A percentile compares a stretch with the other conserved stretches of the same genome.
phyloP scores from a whole-genome alignment of 306 rosid genomes.

The Rosa lucieae region DNA sequence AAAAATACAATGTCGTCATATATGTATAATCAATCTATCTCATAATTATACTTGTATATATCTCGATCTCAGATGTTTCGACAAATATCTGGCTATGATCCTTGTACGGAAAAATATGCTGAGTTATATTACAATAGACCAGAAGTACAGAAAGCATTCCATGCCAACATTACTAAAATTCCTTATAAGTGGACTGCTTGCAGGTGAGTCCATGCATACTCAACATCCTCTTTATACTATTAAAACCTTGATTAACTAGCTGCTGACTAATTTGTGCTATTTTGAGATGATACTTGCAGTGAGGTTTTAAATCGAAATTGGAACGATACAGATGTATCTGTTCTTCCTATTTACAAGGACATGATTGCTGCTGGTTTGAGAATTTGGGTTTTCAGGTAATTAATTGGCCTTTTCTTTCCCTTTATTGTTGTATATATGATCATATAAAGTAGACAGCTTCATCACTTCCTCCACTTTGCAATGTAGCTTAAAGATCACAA shows the following conservation, averaged over 20 bases:
- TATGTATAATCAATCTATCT: neutral
- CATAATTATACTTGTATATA: neutral
- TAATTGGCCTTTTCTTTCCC: neutral
- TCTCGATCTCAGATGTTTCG: conserved; percentile 38
- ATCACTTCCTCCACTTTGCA: neutral
- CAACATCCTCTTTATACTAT: neutral
- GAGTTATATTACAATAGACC: conserved; percentile 83
- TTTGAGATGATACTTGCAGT: conserved; percentile 39
- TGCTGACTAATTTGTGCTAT: neutral
- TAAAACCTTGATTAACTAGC: neutral
- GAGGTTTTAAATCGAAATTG: conserved; percentile 88
- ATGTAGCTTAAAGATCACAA: neutral
- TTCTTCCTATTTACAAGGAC: conserved; percentile 89
- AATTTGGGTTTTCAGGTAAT: conserved; percentile 93
- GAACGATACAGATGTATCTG: conserved; percentile 85
- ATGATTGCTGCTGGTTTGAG: conserved; percentile 79
- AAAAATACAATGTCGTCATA: neutral
- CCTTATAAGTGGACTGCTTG: conserved; percentile 97
- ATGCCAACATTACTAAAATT: conserved; percentile 78
- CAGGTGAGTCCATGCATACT: conserved; percentile 44
- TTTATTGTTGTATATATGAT: neutral
- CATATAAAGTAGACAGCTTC: neutral
- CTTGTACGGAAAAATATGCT: conserved; percentile 93
- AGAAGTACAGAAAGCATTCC: conserved; percentile 91
- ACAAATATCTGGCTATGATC: conserved; percentile 77